phyloP scores from a whole-genome alignment of 2,329 filamentous ascomycete genomes.

The Aspergillus sp. region DNA sequence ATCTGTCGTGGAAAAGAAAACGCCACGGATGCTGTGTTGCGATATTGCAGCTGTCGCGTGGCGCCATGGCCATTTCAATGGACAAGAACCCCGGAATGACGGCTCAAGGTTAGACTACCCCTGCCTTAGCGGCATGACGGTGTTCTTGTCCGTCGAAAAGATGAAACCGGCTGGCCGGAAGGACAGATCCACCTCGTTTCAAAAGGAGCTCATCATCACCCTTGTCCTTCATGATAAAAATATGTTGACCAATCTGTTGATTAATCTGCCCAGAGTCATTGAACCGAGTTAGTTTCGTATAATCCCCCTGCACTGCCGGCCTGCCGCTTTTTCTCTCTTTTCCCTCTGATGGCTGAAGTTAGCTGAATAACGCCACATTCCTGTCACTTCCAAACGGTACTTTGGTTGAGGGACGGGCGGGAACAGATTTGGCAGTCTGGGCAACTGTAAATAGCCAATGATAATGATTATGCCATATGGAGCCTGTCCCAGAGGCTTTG shows the following conservation, averaged over 20 bases:
- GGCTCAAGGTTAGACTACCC: conserved; percentile 8
- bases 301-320: too few relatives aligned
- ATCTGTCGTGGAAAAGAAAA: conserved; percentile 1
- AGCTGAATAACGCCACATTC: background rate
- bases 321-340: background rate
- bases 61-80: background rate
- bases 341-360: background rate
- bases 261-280: background rate
- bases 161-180: conserved; percentile 25
- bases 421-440: background rate
- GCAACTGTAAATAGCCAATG: background rate
- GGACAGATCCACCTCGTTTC: conserved; percentile 10
- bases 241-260: background rate
- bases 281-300: background rate
- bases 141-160: conserved; percentile 13
- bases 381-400: background rate
- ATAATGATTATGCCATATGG: background rate
- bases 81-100: background rate
- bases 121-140: conserved; percentile 20
- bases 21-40: background rate
- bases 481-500: background rate
- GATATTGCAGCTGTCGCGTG: too few relatives aligned
- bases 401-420: background rate
- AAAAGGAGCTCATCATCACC: conserved; percentile 3
- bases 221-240: background rate